A percentile compares a stretch with the other conserved stretches of the same genome.
phyloP scores from a whole-genome alignment of 306 rosid species.

The Calophaca sinica region DNA sequence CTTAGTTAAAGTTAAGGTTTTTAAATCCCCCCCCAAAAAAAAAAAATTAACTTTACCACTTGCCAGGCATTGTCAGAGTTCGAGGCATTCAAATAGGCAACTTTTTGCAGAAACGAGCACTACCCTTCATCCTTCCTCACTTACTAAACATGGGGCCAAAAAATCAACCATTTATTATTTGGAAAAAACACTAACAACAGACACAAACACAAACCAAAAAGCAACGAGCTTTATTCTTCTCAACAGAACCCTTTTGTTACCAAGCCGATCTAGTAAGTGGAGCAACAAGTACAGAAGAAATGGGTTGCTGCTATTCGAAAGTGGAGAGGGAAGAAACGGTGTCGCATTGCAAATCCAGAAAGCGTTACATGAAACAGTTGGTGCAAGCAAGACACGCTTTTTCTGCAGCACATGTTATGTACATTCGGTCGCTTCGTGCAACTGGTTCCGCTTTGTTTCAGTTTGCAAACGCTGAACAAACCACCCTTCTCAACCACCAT shows the following conservation, averaged over 20 bases:
- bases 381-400: slow-evolving; percentile 81
- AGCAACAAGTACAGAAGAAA: slow-evolving; percentile 21
- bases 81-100: slow-evolving; percentile 11
- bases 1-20: slow-evolving; percentile 10
- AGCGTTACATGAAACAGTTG: slow-evolving; percentile 82
- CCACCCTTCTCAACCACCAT: slow-evolving; percentile 47
- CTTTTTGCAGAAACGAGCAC: slow-evolving; percentile 20
- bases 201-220: slow-evolving; percentile 1
- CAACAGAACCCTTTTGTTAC: neutral
- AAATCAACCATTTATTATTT: too few species aligned
- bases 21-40: slow-evolving; percentile 12
- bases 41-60: slow-evolving; percentile 39
- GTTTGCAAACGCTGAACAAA: slow-evolving; percentile 75
- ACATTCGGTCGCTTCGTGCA: slow-evolving; percentile 76
- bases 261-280: neutral
- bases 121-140: too few species aligned
- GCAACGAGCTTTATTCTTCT: neutral
- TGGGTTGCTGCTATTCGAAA: slow-evolving; percentile 87
- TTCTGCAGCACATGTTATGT: slow-evolving; percentile 76
- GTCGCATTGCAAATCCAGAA: slow-evolving; percentile 75
- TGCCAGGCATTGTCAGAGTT: slow-evolving; percentile 35
- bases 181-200: too few species aligned
- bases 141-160: too few species aligned
- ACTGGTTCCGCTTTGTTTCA: slow-evolving; percentile 86
- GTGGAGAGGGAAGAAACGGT: slow-evolving; percentile 83